Base-by-base conservation (phyloP, 2,329 filamentous ascomycete genomes). In the Paecilomyces fulvus region DNA sequence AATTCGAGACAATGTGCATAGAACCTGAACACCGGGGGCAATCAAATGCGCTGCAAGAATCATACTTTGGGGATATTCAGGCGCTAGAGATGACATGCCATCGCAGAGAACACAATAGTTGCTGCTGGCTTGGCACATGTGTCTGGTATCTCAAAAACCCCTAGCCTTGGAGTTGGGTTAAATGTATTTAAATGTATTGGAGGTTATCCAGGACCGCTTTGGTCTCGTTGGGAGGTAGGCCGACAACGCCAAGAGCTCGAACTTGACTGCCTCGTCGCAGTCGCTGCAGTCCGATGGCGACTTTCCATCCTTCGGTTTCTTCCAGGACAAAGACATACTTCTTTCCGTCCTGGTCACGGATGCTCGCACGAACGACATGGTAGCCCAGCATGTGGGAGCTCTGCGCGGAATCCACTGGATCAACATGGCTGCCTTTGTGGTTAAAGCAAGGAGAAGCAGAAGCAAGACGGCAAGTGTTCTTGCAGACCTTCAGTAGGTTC, bases 401-500 rank as follows among this genome's bases (percentile, higher is more conserved):
- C 76, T 75, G 64, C 63, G 55, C 52, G 25, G 43, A 31, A 53
- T 58, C 33, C 33, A 64, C 61, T 37, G 55, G 58, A 33, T 63
- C 59, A 54, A 60, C 54, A 51, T 60, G 59, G 51, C 64, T 67
- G 53, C 61, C 61, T 54, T 63, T 63, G 54, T 65, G 64, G 21
- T 58, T 60, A 48, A 64, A 79, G 70, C 68, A 78, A 75, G 64
- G 66, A 63, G 63, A 63, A 52, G 68, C 67, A 33, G 69, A 65
- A 49, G 68, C 68, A 58, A 83, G 73, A 59, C 82, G 81, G 70
- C 84, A 89, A 60, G 80, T 81, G 62, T 80, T 80, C 67, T 83
- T 84, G 75, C 87, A 90, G 58, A 82, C 78, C 62, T 81, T 79
- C 60, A 87, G 74, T 70, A 89, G 77, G 60, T 85, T 82, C 50